Evolutionary conservation across 1,284 basidiomycete species (phyloP), one percentile per base, ranked within the genome.

Genomic region (Anthracocystis panici-leucophaei): DNA sequence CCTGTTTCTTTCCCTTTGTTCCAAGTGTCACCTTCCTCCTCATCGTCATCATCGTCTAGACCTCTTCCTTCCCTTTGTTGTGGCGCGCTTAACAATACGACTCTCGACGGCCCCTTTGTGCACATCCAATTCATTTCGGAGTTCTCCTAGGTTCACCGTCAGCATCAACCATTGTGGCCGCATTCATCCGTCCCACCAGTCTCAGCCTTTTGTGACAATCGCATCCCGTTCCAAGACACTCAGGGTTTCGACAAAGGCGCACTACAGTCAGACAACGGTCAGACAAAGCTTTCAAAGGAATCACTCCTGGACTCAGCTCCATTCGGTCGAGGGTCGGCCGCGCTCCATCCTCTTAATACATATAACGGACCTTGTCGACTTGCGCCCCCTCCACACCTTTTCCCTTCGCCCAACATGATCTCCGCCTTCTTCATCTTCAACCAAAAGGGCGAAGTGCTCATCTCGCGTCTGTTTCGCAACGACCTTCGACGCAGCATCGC

Each of bases 391-490:
- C 21, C 55, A 16, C 25, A 44, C 20, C 44, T 38, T 38, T 38
- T 8, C 29, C 27, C 27, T 31, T 49, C 27, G 29, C 27, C 49
- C 77, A 72, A 7, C 61, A 63, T 73, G 69, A 69, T 73, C 54
- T 70, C 95, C 93, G 95, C 93, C 57, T 95, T 97, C 90, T 97
- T 97, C 87, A 93, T 97, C 74, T 97, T 97, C 89, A 97, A 96
- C 84, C 93, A 94, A 87, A 97, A 97, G 87, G 95, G 95, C 84
- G 95, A 97, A 90, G 78, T 83, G 41, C 80, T 84, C 58, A 82
- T 84, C 57, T 84, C 83, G 5, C 73, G 83, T 44, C 73, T 84
- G 25, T 83, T 82, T 46, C 73, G 83, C 14, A 68, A 61, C 52
- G 83, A 84, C 40, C 70, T 84, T 23, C 79, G 80, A 57, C 77